Base-by-base conservation (phyloP, 768 basidiomycete species). In the Rhodosporidiobolus sp. region DNA sequence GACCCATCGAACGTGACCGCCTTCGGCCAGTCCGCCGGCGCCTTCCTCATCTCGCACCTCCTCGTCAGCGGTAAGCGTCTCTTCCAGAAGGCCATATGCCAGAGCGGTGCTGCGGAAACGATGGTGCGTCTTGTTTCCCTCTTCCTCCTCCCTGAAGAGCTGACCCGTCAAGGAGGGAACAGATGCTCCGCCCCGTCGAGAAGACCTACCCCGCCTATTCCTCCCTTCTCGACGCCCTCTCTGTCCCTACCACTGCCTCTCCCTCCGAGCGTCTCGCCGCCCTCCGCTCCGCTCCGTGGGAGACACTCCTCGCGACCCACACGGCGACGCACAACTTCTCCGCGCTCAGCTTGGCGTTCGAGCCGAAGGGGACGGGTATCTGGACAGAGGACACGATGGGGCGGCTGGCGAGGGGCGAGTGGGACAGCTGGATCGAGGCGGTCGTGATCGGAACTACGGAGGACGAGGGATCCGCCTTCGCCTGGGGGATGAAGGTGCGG, bases 1-100 rank as follows among this genome's bases (percentile, higher is more conserved):
- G 77, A 81, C 57, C 54, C 67, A 2, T 38, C 30, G 16, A 72
- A 85, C 82, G 85, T 87, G 4, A 86, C 85, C 4, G 78, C 85
- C 35, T 84, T 84, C 63, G 87, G 87, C n/a, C 83, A 87, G 72
- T 85, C 84, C 53, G 87, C 86, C 0, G 86, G 87, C 11, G 85
- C 86, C 28, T 63, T 81, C 83, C 35, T 84, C 54, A 81, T 82
- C 72, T 81, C 80, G 4, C 77, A 72, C 32, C 75, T 83, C 19
- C 68, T 76, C 60, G 68, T 70, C 16, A 43, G 45, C n/a, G 71
- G 75, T 24, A 69, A 65, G 38, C n/a, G 22, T 43, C 62, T 76
- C 8, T 76, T 76, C 54, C 32, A 53, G 17, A 45, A 59, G 8
- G 75, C 71, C 0, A 73, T 76, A 38, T 54, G 72, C 26, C 67